Percentiles rank a stretch among this genome's conserved stretches.
Evolutionary conservation across 139 green algal species (phyloP).

Genomic region (Coccomyxa sp.): DNA sequence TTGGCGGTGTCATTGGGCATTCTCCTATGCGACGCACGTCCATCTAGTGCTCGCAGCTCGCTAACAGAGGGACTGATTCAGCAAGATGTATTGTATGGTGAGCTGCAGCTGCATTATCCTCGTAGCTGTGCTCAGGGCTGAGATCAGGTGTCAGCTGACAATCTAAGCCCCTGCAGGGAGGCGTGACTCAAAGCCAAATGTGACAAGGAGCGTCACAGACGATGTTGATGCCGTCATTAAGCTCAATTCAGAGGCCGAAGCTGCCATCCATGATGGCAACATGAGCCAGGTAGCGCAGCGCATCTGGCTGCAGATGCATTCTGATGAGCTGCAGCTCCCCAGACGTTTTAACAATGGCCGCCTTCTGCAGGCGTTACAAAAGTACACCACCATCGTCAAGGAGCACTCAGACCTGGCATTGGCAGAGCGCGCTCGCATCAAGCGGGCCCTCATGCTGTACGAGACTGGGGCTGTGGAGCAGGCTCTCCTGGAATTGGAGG

Average conservation of each 20-base stretch:
- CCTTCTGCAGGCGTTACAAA: constrained; percentile 9
- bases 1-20: no score
- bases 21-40: no score
- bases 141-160: not conserved
- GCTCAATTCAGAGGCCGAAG: not conserved
- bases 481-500: constrained; percentile 53
- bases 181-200: not conserved
- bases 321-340: not conserved
- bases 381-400: constrained; percentile 18
- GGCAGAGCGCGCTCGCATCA: constrained; percentile 49
- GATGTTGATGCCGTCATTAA: not conserved
- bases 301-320: not conserved
- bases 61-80: not conserved
- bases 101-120: no score
- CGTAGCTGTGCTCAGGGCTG: no score
- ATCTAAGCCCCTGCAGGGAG: not conserved
- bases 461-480: constrained; percentile 37
- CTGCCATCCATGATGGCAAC: not conserved
- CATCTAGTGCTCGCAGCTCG: not conserved
- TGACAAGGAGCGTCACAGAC: not conserved
- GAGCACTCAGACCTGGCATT: constrained; percentile 51
- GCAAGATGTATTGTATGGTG: no score
- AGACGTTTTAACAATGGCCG: not conserved
- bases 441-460: constrained; percentile 57
- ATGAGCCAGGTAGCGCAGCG: not conserved